Base-by-base conservation (phyloP, 495 filamentous ascomycete genomes). In the Pseudoneurospora amorphoporcata region DNA sequence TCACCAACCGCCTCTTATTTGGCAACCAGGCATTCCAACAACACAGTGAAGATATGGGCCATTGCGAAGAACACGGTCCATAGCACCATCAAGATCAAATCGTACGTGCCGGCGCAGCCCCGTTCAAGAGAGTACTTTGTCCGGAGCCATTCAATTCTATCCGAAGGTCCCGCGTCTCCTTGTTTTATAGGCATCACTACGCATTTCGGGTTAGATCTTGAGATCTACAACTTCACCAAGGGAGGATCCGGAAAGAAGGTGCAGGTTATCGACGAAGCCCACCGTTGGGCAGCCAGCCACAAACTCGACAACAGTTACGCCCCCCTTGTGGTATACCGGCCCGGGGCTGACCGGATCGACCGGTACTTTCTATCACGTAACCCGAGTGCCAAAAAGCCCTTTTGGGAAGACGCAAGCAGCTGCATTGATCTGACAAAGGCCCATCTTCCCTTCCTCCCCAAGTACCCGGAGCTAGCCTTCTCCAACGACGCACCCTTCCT, bases 71-170 rank as follows among this genome's bases (percentile, higher is more conserved):
- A 76, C 45, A 45, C 72, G 2, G 40, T 80, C 2, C 76, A 77
- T 32, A 53, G 71, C 23, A 76, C 75, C 4, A 76, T 78, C 43
- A 80, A 80, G 35, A 76, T 74, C 35, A 80, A 74, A 4, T 76
- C 75, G 7, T 80, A 79, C 58, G 77, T 77, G 1, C 71, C 73
- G 9, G 77, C 78, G 0, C 74, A 76, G 32, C 69, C 76, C 8
- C 77, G 77, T 10, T 79, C 78, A 0, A 74, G 78, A 32, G 78
- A 80, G 53, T 80, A 80, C 65, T 79, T 77, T 23, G 73, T 80
- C 53, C 77, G 78, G 53, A 76, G 75, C 70, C 78, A 80, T 69
- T 73, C 75, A 3, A 74, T 80, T 32, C 61, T 80, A 4, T 80
- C 78, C 3, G 77, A 80, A 43, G 73, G 68, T 16, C 74, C 74